Evolutionary conservation across 192 early-diverging fungal species (phyloP), one percentile per base, ranked within the genome.

Genomic region (Rhizophagus clarus): DNA sequence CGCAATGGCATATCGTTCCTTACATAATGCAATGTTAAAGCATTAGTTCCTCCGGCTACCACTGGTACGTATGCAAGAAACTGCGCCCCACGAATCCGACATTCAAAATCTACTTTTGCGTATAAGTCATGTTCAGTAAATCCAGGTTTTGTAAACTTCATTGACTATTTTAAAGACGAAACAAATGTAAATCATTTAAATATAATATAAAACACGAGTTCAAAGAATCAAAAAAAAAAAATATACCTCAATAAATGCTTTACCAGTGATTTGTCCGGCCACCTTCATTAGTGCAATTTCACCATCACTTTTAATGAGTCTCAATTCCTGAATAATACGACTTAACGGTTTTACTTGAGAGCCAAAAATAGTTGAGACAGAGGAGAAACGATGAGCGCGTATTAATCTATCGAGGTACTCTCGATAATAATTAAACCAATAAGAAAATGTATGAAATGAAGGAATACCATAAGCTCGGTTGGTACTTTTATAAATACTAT

Each of bases 1-100:
- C 83, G 82, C 62, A 93, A 67, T 20, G 84, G 72, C 82, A 90
- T 88, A 66, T 94, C 89, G 83, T 99, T 99, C 74, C 91, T 86
- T 42, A 98, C 96, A 87, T 99, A 99, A 82, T 99, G 98, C 90
- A 99, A 88, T 20, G 91, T 93, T 77, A 97, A 82, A 10, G 96
- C 96, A 81, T 98, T 98, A 62, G 87, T 85, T 42, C 97, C 98
- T 11, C 94, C 90, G 0, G 97, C 98, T 26, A 99, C 95, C 5
- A 99, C 98, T 2, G 98, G 98, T 26, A 99, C 95, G 84, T 99
- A 99, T 20, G 95, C 94, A 31, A 96, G 84, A 47, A 90, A 88
- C 45, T 86, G 88, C 1, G 89, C 91, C 5, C 91, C 92, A 31
- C 88, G 81, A 83, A 85, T 85, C 67, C 88, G 80, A 66, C 90